These are phyloP conservation scores for Phytophthora ohioensis DNA, from an alignment of 352 stramenopile species.

Conservation along the genomic window DNA sequence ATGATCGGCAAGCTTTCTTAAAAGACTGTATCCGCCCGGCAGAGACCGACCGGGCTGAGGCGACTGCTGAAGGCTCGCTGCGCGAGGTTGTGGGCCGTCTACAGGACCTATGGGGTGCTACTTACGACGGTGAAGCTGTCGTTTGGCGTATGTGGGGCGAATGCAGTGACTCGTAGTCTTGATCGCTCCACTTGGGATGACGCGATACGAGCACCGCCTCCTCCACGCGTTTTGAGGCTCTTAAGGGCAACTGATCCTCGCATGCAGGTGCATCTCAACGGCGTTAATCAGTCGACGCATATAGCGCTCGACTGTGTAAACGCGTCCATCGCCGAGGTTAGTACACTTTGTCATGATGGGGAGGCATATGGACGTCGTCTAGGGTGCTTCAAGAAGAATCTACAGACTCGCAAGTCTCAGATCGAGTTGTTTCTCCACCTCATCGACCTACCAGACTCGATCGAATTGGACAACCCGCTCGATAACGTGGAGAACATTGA, in stretches of 20 bases:
- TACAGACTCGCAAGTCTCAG: slow-evolving; percentile 2
- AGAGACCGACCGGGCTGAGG: slow-evolving; percentile 12
- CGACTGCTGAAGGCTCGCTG: slow-evolving; percentile 15
- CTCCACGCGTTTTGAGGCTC: slow-evolving; percentile 5
- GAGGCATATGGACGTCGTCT: slow-evolving; percentile 9
- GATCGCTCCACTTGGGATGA: not conserved
- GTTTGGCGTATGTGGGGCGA: slow-evolving; percentile 36
- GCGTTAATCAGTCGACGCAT: slow-evolving; percentile 1
- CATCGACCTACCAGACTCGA: slow-evolving; percentile 3
- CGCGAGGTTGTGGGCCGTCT: slow-evolving; percentile 16
- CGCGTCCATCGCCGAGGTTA: slow-evolving; percentile 15
- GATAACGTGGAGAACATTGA: slow-evolving; percentile 26
- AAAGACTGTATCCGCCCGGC: not conserved
- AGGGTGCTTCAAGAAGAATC: not conserved
- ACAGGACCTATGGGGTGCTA: slow-evolving; percentile 10
- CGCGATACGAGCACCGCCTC: slow-evolving; percentile 6
- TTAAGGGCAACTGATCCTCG: slow-evolving; percentile 21
- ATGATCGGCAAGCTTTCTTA: not conserved
- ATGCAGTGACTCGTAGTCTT: slow-evolving; percentile 16
- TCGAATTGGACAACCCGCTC: slow-evolving; percentile 1
- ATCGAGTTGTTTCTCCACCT: slow-evolving; percentile 19
- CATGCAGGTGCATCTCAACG: not conserved
- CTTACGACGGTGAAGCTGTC: slow-evolving; percentile 13
- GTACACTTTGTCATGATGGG: not conserved
- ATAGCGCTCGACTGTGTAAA: slow-evolving; percentile 10